These are phyloP conservation scores for Gossypium arboreum DNA, from an alignment of 345 rosid genomes.

Conservation along the genomic window DNA sequence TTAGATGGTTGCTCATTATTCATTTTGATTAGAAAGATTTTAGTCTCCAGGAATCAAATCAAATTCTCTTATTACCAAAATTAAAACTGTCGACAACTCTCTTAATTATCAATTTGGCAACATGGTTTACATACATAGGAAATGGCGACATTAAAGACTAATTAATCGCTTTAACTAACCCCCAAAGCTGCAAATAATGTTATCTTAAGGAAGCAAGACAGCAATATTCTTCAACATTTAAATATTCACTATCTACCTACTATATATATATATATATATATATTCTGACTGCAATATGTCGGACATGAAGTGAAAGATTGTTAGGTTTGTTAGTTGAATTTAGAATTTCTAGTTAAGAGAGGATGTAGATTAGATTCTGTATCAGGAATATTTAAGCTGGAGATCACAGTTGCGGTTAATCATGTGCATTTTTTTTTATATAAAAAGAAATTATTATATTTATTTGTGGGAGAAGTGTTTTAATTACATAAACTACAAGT, in stretches of 20 bases:
- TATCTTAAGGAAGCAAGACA: background rate
- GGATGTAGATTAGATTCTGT: slow-evolving; percentile 2
- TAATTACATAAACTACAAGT: background rate
- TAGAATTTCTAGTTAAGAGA: background rate
- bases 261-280: background rate
- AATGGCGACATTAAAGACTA: background rate
- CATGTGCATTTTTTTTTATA: background rate
- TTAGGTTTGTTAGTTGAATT: slow-evolving; percentile 5
- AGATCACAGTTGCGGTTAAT: background rate
- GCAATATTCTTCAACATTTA: background rate
- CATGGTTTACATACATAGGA: background rate
- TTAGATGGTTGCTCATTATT: too few relatives aligned
- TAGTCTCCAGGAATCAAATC: background rate
- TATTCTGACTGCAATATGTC: background rate
- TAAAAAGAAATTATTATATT: background rate
- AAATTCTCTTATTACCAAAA: background rate
- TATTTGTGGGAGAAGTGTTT: background rate
- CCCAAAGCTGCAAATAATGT: background rate
- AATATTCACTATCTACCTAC: background rate
- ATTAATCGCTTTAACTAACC: background rate
- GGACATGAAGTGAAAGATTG: slow-evolving; percentile 8
- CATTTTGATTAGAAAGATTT: too few relatives aligned
- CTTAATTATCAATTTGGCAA: background rate
- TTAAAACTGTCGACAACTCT: background rate
- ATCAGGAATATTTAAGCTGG: background rate